These are phyloP conservation scores for Yamadazyma phyllophila DNA, from an alignment of 805 yeast genomes.

Conservation along the genomic window DNA sequence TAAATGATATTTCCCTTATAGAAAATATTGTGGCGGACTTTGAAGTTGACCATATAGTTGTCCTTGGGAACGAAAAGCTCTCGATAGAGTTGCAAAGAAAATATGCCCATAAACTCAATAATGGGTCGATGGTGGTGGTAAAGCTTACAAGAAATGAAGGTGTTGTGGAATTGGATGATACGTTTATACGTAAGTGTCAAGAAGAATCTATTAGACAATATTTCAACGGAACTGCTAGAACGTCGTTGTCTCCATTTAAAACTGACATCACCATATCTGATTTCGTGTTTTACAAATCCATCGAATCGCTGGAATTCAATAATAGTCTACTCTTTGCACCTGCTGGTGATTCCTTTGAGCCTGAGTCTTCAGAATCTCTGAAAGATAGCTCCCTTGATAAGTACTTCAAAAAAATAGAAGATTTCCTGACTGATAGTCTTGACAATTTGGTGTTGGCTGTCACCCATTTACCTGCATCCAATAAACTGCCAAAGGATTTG, in stretches of 20 bases:
- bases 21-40: slow-evolving; percentile 60
- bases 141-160: slow-evolving; percentile 76
- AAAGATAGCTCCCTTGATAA: slow-evolving; percentile 31
- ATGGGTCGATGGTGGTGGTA: slow-evolving; percentile 42
- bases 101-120: slow-evolving; percentile 31
- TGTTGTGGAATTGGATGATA: slow-evolving; percentile 69
- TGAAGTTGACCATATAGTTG: slow-evolving; percentile 58
- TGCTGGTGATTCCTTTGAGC: slow-evolving; percentile 40
- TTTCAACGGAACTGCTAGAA: slow-evolving; percentile 73
- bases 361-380: slow-evolving; percentile 23
- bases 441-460: slow-evolving; percentile 77
- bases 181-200: slow-evolving; percentile 66
- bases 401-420: slow-evolving; percentile 34
- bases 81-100: slow-evolving; percentile 60
- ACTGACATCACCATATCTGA: slow-evolving; percentile 67
- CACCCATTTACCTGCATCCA: slow-evolving; percentile 32
- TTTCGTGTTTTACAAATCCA: slow-evolving; percentile 58
- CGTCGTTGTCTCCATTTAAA: slow-evolving; percentile 80
- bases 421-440: slow-evolving; percentile 51
- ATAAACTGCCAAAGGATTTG: slow-evolving; percentile 43
- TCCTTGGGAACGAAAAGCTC: slow-evolving; percentile 74
- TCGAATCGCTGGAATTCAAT: slow-evolving; percentile 42
- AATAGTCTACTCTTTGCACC: slow-evolving; percentile 40
- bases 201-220: slow-evolving; percentile 80
- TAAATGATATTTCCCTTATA: slow-evolving; percentile 50